Conservation (phyloP, 139 green algal species). For the Marvania coccoides region DNA sequence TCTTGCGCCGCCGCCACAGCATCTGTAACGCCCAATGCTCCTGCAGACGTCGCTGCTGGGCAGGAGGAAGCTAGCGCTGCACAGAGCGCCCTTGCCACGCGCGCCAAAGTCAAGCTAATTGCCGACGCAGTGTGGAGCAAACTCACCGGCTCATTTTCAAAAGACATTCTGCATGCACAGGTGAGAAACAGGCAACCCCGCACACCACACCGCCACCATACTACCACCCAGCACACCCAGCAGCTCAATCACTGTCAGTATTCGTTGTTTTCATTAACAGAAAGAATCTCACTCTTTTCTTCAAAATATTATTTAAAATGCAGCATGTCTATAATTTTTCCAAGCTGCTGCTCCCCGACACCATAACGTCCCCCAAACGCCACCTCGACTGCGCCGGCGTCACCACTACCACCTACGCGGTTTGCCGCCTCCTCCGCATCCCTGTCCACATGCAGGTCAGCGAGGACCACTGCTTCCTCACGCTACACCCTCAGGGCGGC, state of each 20-base stretch:
- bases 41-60: not conserved
- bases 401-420: constrained; percentile 23
- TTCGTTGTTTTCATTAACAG: no score
- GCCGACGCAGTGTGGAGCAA: constrained; percentile 33
- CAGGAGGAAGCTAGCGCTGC: not conserved
- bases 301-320: no score
- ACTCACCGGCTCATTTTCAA: constrained; percentile 26
- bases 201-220: no score
- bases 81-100: not conserved
- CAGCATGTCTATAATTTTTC: constrained; percentile 32
- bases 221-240: no score
- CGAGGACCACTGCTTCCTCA: constrained; percentile 38
- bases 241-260: no score
- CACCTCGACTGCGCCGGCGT: constrained; percentile 44
- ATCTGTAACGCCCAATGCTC: no score
- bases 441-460: constrained; percentile 12
- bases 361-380: constrained; percentile 7
- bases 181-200: no score
- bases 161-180: constrained; percentile 37
- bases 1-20: not conserved
- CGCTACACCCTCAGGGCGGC: not conserved
- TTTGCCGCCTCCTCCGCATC: not conserved
- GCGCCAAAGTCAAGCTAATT: constrained; percentile 32
- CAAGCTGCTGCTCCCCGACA: constrained; percentile 3
- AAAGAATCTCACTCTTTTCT: no score